phyloP scores from a whole-genome alignment of 73 alveolate genomes.

The Tetrahymena borealis region DNA sequence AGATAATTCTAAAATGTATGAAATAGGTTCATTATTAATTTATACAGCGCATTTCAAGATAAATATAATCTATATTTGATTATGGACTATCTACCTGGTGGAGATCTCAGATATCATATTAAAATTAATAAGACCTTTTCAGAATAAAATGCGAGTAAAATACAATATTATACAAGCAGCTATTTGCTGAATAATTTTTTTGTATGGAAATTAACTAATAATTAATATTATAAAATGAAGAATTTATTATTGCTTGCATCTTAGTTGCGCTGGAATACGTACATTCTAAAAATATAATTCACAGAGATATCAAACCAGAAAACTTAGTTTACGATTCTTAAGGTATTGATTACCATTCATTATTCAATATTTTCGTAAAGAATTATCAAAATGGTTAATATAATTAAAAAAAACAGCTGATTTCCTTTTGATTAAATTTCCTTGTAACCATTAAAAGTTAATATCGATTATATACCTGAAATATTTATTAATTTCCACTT shows the following conservation, averaged over 20 bases:
- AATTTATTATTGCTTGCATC: constrained; percentile 60
- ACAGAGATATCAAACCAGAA: constrained; percentile 62
- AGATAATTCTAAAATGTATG: too few relatives aligned
- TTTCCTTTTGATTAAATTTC: too few relatives aligned
- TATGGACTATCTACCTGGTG: constrained; percentile 51
- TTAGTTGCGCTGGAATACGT: constrained; percentile 62
- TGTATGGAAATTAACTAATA: too few relatives aligned
- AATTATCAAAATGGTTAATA: too few relatives aligned
- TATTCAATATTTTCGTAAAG: neutral
- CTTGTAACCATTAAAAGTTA: too few relatives aligned
- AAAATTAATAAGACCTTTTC: constrained; percentile 32
- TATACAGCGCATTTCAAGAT: constrained; percentile 56
- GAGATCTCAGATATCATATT: constrained; percentile 56
- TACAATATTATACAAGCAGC: neutral
- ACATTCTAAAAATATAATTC: constrained; percentile 56
- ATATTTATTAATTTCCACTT: too few relatives aligned
- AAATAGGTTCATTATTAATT: constrained; percentile 56
- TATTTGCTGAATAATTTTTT: neutral
- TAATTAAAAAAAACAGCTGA: too few relatives aligned
- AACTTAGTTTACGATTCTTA: constrained; percentile 63
- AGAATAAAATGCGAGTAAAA: constrained; percentile 65
- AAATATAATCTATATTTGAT: constrained; percentile 39
- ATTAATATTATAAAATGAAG: neutral
- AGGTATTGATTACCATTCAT: constrained; percentile 4
- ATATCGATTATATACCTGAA: too few relatives aligned